Evolutionary conservation across 75 land plant genomes (phyloP).

Genomic region (Sequoia sempervirens): DNA sequence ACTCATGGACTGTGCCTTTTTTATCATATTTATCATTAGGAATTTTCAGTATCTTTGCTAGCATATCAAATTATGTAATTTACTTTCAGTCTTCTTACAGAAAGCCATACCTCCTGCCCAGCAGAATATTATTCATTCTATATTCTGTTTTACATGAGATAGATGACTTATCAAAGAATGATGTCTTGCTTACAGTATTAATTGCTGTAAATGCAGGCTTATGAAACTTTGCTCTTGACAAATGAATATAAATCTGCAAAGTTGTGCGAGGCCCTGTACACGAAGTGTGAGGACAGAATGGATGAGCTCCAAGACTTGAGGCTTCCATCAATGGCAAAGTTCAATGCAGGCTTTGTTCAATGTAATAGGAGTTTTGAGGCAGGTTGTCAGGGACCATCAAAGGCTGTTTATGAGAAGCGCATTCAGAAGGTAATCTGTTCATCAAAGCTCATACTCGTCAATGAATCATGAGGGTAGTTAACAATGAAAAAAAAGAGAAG

Average conservation of each 20-base stretch:
- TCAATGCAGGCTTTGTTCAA: conserved; percentile 63
- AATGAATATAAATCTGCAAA: conserved; percentile 67
- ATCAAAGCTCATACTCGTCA: neutral
- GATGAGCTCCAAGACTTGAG: conserved; percentile 78
- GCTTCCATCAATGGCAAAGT: conserved; percentile 90
- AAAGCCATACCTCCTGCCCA: neutral
- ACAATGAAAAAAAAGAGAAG: neutral
- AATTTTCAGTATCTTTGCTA: neutral
- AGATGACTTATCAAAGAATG: neutral
- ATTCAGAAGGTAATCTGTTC: conserved; percentile 54
- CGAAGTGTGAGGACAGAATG: conserved; percentile 69
- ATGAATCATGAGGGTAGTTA: neutral
- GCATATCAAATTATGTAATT: neutral
- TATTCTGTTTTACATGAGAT: conserved; percentile 2
- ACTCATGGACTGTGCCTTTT: neutral
- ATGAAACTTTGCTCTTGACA: conserved; percentile 33
- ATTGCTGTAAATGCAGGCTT: conserved; percentile 31
- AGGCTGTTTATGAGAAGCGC: conserved; percentile 52
- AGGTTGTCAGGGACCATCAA: conserved; percentile 77
- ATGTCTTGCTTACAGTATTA: neutral
- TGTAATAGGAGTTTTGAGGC: conserved; percentile 69
- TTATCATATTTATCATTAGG: neutral
- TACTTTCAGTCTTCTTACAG: neutral
- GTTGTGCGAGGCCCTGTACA: conserved; percentile 65
- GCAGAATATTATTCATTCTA: neutral